Base-by-base conservation (phyloP, 805 yeast genomes). In the Cyberlindnera japonica region DNA sequence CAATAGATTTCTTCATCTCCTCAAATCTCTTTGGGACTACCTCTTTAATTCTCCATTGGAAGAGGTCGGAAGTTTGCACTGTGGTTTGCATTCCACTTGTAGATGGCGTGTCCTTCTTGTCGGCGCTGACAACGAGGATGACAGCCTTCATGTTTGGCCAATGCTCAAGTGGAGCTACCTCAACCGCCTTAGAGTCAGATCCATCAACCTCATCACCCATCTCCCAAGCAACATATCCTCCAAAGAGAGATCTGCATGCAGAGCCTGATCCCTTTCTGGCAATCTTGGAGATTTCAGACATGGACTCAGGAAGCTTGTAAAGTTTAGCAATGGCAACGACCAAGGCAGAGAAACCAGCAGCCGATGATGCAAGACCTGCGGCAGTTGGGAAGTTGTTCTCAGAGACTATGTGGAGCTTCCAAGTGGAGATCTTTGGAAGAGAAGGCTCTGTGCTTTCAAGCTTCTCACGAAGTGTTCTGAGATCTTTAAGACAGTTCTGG, bases 161-260 rank as follows among this genome's bases (percentile, higher is more conserved):
- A 63, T 87, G 95, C 25, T 68, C 70, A 52, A 72, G 58, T 8
- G 95, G 83, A 3, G 96, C 95, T 28, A 93, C 77, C 67, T 90
- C 88, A 21, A 89, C 95, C 4, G 99, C 99, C 54, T 79, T 82
- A 12, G 97, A 90, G 66, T 93, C 99, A 33, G 77, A 71, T n/a
- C 99, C 99, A 58, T 89, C 83, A 0, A 49, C 65, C 43, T 58
- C 48, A 3, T 53, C 50, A 42, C 99, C 99, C 97, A 90, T 89
- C 63, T 93, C 96, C 99, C 99, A 93, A 4, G 98, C 98, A 11
- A 93, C 99, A 59, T 80, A 93, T 7, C 99, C 99, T 35, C 99
- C 98, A 64, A 87, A 88, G 47, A 93, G 70, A 8, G 98, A 93
- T 63, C 99, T 77, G 67, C 99, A 93, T 6, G 99, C 99, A 12